These are phyloP conservation scores for Lepiota venenata DNA, from an alignment of 768 basidiomycete genomes.

Conservation along the genomic window DNA sequence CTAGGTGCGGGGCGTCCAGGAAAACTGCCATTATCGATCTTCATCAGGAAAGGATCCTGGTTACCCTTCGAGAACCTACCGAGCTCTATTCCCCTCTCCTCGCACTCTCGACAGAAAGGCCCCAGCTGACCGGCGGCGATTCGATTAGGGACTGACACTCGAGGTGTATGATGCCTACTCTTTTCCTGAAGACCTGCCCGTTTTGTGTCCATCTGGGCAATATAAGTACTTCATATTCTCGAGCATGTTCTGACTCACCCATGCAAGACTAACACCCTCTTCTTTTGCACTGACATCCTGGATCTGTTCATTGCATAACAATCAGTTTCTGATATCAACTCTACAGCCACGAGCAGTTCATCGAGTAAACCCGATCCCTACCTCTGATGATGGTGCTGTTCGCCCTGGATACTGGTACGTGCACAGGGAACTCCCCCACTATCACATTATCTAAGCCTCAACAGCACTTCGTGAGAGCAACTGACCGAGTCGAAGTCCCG, in stretches of 20 bases:
- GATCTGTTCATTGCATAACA: background rate
- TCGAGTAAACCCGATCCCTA: too few species aligned
- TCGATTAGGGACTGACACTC: background rate
- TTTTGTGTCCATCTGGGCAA: slow-evolving; percentile 7
- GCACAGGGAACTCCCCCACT: too few species aligned
- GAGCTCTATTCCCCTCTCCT: slow-evolving; percentile 6
- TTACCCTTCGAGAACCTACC: background rate
- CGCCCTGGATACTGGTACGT: too few species aligned
- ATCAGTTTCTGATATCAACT: background rate
- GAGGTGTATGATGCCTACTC: background rate
- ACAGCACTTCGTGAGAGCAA: too few species aligned
- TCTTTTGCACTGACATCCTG: background rate
- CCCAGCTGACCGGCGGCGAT: background rate
- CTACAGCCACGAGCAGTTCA: background rate
- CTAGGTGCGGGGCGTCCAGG: slow-evolving; percentile 6
- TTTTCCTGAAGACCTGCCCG: slow-evolving; percentile 3
- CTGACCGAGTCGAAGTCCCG: too few species aligned
- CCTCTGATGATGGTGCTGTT: too few species aligned
- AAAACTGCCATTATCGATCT: background rate
- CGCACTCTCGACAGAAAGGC: slow-evolving; percentile 9
- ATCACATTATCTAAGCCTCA: too few species aligned
- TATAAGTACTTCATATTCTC: background rate
- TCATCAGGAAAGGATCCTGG: background rate
- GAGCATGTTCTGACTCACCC: background rate
- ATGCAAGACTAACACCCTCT: slow-evolving; percentile 9